Evolutionary conservation across 108 stramenopile species (phyloP).

Genomic region (Nannochloropsis gaditana): DNA sequence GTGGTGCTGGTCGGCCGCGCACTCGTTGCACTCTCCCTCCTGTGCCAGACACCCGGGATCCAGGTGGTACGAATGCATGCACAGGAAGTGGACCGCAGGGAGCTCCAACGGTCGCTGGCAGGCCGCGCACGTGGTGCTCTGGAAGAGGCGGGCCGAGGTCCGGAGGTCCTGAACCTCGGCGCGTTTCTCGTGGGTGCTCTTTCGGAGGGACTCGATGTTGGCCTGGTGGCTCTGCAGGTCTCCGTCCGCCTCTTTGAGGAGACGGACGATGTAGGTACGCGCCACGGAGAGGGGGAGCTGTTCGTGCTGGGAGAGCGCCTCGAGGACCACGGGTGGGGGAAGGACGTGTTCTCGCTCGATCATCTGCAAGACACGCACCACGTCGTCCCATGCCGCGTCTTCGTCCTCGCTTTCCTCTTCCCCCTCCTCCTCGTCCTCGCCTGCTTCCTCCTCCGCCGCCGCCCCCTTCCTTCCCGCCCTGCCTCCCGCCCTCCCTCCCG

Average conservation of each 20-base stretch:
- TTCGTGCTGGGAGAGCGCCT: background rate
- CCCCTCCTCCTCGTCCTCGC: background rate
- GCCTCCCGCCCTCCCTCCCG: background rate
- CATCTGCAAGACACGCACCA: background rate
- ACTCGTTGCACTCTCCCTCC: conserved; percentile 16
- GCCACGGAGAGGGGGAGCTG: background rate
- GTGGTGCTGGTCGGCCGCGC: background rate
- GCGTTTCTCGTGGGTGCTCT: background rate
- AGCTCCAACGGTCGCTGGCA: conserved; percentile 7
- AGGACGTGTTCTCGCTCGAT: conserved; percentile 15
- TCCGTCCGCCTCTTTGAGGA: background rate
- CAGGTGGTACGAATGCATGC: background rate
- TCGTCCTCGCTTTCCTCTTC: background rate
- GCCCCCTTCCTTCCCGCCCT: background rate
- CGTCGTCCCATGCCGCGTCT: conserved; percentile 22
- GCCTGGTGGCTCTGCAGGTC: background rate
- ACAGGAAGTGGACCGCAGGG: conserved; percentile 5
- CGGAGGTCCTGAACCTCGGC: conserved; percentile 18
- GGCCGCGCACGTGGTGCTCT: background rate
- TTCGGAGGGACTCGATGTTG: background rate
- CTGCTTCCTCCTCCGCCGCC: background rate
- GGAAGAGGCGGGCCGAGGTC: background rate
- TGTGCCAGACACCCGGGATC: background rate
- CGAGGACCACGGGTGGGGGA: background rate
- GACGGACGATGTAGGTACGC: background rate